A percentile compares a stretch with the other conserved stretches of the same genome.
Evolutionary conservation across 176 grass and related monocot genomes (phyloP).

Genomic region (Carex littledalei): DNA sequence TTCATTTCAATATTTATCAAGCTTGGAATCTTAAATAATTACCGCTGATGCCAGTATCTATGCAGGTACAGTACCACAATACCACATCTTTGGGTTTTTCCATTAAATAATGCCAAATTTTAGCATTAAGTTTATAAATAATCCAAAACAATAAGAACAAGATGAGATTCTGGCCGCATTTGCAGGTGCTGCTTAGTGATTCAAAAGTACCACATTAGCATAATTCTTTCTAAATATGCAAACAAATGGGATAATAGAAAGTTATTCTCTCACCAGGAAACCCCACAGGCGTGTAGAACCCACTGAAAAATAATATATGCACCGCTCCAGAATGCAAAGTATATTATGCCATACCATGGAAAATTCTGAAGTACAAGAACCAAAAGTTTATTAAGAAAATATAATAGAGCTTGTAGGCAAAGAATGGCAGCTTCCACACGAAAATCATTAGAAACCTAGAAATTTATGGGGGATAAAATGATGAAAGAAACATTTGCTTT

Average conservation of each 20-base stretch:
- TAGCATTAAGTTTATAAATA: background rate
- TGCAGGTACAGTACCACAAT: background rate
- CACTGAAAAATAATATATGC: constrained; percentile 84
- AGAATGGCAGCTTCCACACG: background rate
- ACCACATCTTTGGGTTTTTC: background rate
- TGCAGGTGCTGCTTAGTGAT: background rate
- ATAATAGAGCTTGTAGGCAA: constrained; percentile 6
- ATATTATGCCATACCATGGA: constrained; percentile 76
- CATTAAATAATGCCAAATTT: background rate
- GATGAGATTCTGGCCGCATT: background rate
- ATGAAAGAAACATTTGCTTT: background rate
- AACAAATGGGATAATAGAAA: constrained; percentile 10
- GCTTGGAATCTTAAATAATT: background rate
- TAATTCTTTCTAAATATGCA: background rate
- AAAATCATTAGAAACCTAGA: background rate
- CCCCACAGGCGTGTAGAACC: constrained; percentile 51
- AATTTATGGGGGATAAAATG: background rate
- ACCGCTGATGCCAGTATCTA: background rate
- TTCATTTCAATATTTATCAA: background rate
- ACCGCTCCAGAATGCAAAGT: constrained; percentile 86
- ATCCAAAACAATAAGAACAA: background rate
- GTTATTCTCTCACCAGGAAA: constrained; percentile 54
- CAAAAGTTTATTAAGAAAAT: constrained; percentile 14
- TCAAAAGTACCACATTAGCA: constrained; percentile 10
- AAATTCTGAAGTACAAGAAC: constrained; percentile 50